A percentile compares a stretch with the other conserved stretches of the same genome.
Conservation (phyloP, 305 asterid species). For the Fraxinus floribunda region DNA sequence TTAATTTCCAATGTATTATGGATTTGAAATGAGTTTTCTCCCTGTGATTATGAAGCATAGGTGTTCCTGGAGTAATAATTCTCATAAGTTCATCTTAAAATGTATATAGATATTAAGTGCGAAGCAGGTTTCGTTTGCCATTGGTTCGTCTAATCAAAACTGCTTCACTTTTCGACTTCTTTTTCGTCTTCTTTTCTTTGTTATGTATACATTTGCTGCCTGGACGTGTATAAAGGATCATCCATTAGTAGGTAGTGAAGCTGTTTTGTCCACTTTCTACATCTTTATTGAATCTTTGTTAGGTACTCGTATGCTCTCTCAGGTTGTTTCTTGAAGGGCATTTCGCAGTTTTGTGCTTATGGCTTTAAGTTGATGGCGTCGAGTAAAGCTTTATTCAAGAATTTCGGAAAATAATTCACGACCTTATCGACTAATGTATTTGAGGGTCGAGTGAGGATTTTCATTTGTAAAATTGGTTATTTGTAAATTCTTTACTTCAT, state of each 20-base stretch:
- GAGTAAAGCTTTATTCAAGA: background rate
- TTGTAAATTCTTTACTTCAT: no score
- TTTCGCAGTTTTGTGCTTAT: background rate
- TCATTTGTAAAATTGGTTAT: background rate
- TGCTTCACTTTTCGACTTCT: background rate
- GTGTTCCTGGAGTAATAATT: slow-evolving; percentile 10
- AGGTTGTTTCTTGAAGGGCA: background rate
- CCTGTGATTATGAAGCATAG: slow-evolving; percentile 26
- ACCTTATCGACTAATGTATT: background rate
- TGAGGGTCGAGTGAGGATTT: background rate
- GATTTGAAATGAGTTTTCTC: slow-evolving; percentile 6
- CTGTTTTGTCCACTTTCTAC: background rate
- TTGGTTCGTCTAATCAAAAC: slow-evolving; percentile 9
- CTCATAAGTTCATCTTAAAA: slow-evolving; percentile 12
- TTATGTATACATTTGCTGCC: background rate
- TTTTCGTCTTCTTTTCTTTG: background rate
- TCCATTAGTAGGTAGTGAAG: background rate
- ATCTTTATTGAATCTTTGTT: background rate
- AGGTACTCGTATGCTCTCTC: background rate
- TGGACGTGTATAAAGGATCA: background rate
- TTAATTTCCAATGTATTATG: background rate
- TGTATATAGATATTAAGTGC: slow-evolving; percentile 19
- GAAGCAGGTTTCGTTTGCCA: slow-evolving; percentile 14
- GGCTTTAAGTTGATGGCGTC: background rate
- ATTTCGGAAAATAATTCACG: background rate